Percentiles rank a stretch among this genome's conserved stretches.
These are phyloP conservation scores for Penicillium manginii DNA, from an alignment of 495 filamentous ascomycete genomes.

Conservation along the genomic window DNA sequence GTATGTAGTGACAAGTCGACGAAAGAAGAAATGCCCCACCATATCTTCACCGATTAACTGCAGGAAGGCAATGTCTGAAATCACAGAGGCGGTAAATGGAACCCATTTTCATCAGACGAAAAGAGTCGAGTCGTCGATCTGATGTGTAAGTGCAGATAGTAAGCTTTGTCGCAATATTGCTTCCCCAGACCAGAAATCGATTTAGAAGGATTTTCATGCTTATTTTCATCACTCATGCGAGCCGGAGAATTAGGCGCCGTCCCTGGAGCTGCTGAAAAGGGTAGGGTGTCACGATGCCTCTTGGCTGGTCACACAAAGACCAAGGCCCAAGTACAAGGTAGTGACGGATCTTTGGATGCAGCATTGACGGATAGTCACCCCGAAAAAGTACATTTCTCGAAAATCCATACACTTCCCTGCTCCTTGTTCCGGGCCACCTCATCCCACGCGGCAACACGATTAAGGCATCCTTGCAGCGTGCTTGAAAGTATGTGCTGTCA, in stretches of 20 bases:
- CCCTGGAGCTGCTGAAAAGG: conserved; percentile 13
- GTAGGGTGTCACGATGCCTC: conserved; percentile 19
- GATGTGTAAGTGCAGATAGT: too few relatives aligned
- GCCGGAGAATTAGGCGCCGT: conserved; percentile 14
- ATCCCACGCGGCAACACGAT: neutral
- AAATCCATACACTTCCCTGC: neutral
- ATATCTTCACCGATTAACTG: neutral
- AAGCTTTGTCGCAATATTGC: too few relatives aligned
- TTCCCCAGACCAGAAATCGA: neutral
- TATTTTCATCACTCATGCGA: neutral
- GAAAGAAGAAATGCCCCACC: neutral
- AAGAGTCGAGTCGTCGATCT: too few relatives aligned
- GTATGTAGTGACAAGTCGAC: neutral
- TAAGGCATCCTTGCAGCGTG: conserved; percentile 6
- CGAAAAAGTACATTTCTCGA: neutral
- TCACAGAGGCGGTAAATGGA: neutral
- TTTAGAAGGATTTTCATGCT: neutral
- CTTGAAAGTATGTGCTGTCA: conserved; percentile 11
- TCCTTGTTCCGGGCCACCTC: neutral
- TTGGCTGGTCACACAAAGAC: conserved; percentile 11
- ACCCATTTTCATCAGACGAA: neutral
- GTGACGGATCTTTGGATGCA: neutral
- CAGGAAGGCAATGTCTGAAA: neutral
- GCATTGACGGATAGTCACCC: neutral
- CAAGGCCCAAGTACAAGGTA: neutral